Conservation (phyloP, 2,329 filamentous ascomycete genomes). For the Sclerotinia borealis region DNA sequence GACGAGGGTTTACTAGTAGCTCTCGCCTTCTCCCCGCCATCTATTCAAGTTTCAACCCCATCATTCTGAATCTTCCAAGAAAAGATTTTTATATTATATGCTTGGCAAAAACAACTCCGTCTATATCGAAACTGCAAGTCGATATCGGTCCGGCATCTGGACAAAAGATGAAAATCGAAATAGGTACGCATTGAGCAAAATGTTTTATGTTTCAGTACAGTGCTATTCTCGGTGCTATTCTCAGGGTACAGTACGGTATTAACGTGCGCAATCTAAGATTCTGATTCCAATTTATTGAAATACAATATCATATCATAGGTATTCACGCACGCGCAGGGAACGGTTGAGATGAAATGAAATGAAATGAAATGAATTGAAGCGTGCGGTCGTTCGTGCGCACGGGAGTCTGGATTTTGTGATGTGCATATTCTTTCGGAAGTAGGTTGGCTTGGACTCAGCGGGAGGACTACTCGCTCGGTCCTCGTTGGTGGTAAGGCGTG, state of each 20-base stretch:
- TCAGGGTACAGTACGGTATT: no score
- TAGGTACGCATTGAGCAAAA: no score
- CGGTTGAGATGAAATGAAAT: no score
- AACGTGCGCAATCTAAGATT: no score
- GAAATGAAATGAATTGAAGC: no score
- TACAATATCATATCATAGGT: background rate
- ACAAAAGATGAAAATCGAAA: background rate
- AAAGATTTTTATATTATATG: background rate
- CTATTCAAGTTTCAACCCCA: background rate
- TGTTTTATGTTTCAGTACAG: background rate
- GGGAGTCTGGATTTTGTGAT: background rate
- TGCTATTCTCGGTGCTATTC: background rate
- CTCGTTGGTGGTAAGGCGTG: background rate
- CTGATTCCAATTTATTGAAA: background rate
- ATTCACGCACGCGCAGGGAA: background rate
- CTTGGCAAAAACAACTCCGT: background rate
- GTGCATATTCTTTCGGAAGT: background rate
- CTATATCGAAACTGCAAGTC: background rate
- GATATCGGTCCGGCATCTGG: background rate
- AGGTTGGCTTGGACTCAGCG: background rate
- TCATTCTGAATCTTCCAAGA: constrained; percentile 1
- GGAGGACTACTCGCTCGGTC: background rate
- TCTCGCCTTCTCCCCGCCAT: background rate
- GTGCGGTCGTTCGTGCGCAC: background rate
- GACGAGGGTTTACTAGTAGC: background rate